Evolutionary conservation across 2,329 filamentous ascomycete genomes (phyloP), one percentile per base, ranked within the genome.

Genomic region (Fusarium decemcellulare): DNA sequence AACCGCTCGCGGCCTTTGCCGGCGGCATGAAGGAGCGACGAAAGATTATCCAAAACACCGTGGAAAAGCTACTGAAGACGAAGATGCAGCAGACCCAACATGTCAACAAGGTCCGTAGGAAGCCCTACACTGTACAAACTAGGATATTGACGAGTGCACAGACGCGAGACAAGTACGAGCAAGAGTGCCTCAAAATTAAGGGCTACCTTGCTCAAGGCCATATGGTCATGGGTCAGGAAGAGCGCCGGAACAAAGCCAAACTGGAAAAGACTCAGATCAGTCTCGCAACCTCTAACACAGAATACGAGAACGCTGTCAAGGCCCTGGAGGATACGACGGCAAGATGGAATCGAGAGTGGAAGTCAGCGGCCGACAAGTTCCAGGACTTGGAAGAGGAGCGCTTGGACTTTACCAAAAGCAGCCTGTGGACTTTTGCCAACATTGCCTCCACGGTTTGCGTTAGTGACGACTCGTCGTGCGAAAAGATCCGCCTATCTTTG

Each of bases 201-300:
- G 96, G 96, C 40, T 99, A 99, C 77, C 89, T 99, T 6, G 96
- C 97, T 5, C 96, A 99, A 81, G 96, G 96, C 10, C 97, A 99
- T 79, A 99, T 99, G 96, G 96, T 99, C 61, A 99, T 99, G 96
- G 96, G 96, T 14, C 96, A 99, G 75, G 96, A 99, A 79, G 96
- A 99, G 83, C 90, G 96, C 30, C 98, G 97, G 83, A 99, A 99
- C 81, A 99, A 99, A 83, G 95, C 95, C 23, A 98, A 97, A 81
- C 88, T 99, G 44, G 96, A 99, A 81, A 99, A 99, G 87, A 98
- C 96, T 2, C 96, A 99, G 79, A 96, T 98, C 74, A 97, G 95
- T 76, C 88, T 99, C 63, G 95, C 95, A 1, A 91, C 91, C 8
- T 95, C 95, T 65, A 98, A 97, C 81, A 91, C 90, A 46, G 96